Evolutionary conservation across 257 asterid genomes (phyloP).

Genomic region (Sherardia arvensis): DNA sequence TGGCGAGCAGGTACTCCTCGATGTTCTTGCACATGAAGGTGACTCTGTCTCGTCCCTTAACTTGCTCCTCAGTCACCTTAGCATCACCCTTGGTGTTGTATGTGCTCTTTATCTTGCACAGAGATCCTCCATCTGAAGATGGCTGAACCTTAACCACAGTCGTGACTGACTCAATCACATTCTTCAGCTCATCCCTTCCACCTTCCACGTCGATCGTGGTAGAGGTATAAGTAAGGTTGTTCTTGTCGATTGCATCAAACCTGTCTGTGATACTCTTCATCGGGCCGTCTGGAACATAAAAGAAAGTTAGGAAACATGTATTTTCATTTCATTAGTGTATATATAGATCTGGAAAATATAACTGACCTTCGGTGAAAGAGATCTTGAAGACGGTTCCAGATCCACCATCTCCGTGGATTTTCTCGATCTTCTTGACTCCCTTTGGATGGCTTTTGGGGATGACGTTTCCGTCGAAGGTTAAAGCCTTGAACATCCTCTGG

Average conservation of each 20-base stretch:
- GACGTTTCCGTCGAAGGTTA: slow-evolving; percentile 38
- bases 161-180: slow-evolving; percentile 28
- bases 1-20: slow-evolving; percentile 19
- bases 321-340: no score
- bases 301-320: no score
- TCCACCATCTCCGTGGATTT: slow-evolving; percentile 36
- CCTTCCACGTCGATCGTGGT: slow-evolving; percentile 25
- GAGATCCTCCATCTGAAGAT: slow-evolving; percentile 33
- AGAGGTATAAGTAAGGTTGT: slow-evolving; percentile 26
- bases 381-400: slow-evolving; percentile 26
- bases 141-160: slow-evolving; percentile 31
- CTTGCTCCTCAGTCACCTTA: slow-evolving; percentile 25
- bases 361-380: slow-evolving; percentile 33
- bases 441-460: slow-evolving; percentile 29
- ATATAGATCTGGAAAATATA: no score
- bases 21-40: not conserved
- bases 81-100: slow-evolving; percentile 27
- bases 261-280: slow-evolving; percentile 33
- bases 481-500: slow-evolving; percentile 31
- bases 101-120: slow-evolving; percentile 26
- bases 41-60: slow-evolving; percentile 6
- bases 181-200: slow-evolving; percentile 18
- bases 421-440: slow-evolving; percentile 32
- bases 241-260: slow-evolving; percentile 32
- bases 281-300: not conserved